Base-by-base conservation (phyloP, 1,284 basidiomycete genomes). In the Stereum hirsutum region DNA sequence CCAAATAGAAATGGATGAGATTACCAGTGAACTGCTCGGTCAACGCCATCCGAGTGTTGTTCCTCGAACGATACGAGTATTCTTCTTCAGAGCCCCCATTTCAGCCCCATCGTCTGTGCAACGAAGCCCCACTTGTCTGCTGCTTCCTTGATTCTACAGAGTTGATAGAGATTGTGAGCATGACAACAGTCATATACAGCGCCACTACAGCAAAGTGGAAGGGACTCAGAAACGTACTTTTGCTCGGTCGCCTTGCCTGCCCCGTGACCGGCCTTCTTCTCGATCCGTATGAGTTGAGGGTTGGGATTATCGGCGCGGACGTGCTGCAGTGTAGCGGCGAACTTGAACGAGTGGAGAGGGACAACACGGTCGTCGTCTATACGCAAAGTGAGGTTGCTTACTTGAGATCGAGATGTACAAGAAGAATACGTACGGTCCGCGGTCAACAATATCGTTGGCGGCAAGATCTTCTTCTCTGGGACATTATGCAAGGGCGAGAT, bases 291-390 rank as follows among this genome's bases (percentile, higher is more conserved):
- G 11, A 90, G 65, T 11, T 89, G 63, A 2, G 87, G 88, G 53
- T 88, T 61, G 1, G 72, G 68, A 54, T 86, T 89, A 33, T 76
- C 49, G 0, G 81, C 68, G 3, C 76, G 62, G 2, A 62, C 61
- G 53, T 89, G 63, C 56, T 90, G 88, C 28, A 90, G 63, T 17
- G 76, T 76, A 17, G 87, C 87, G 0, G 80, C 79, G 42, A 76
- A 71, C 60, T 90, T 90, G 72, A 86, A 89, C 5, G 84, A 84
- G 60, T 90, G 88, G 53, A 86, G 64, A 2, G 87, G 86, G 2
- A 88, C 84, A 10, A 88, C 82, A 25, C 88, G 81, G 54, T 90
- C 86, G 53, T 90, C 88, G 55, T 89, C 84, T 86, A 49, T 28
- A 27, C 11, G 28, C 23, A 12, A 20, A 6, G 23, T 42, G 19